phyloP scores from a whole-genome alignment of 768 basidiomycete genomes.

The Clitopilus hobsonii region DNA sequence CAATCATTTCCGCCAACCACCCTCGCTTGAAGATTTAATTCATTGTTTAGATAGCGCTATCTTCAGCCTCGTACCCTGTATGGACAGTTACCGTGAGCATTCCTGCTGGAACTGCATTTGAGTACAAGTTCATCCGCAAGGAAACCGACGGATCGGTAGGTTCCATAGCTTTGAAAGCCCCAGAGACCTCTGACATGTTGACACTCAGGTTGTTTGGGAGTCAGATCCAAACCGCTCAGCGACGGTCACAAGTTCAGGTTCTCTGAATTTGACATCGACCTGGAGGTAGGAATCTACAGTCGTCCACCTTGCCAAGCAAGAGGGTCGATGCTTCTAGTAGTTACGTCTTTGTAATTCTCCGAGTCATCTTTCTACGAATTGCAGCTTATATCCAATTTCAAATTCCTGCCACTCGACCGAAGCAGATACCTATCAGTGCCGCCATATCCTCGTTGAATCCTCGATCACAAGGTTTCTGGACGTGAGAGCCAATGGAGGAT shows the following conservation, averaged over 20 bases:
- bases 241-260: conserved; percentile 34
- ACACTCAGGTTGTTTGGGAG: conserved; percentile 50
- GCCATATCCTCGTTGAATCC: too few relatives aligned
- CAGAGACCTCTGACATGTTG: not conserved
- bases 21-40: too few relatives aligned
- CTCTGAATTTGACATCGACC: conserved; percentile 33
- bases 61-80: conserved; percentile 46
- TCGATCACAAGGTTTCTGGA: too few relatives aligned
- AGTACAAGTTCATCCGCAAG: conserved; percentile 62
- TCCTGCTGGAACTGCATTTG: conserved; percentile 43
- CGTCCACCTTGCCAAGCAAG: too few relatives aligned
- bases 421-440: too few relatives aligned
- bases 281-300: conserved; percentile 44
- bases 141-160: conserved; percentile 45
- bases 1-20: too few relatives aligned
- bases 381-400: too few relatives aligned
- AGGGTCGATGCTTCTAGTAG: too few relatives aligned
- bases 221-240: conserved; percentile 53
- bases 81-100: conserved; percentile 51
- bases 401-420: too few relatives aligned
- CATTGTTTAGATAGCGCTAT: conserved; percentile 40
- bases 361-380: too few relatives aligned
- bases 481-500: too few relatives aligned
- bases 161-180: conserved; percentile 3
- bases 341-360: too few relatives aligned